Conservation (phyloP, 176 grass and related monocot genomes). For the Carex scoparia region DNA sequence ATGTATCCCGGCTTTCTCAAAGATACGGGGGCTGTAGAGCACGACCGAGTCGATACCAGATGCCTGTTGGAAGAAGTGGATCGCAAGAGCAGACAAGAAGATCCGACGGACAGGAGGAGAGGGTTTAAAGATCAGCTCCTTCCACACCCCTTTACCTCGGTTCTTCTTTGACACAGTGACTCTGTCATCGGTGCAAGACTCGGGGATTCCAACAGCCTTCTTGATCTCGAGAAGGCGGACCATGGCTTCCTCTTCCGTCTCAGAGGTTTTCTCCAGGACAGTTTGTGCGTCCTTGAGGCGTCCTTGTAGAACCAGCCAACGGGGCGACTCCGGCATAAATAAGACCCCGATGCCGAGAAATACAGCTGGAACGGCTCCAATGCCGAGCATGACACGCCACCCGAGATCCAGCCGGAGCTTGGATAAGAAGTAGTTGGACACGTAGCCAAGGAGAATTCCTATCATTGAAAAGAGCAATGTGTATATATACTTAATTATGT, state of each 20-base stretch:
- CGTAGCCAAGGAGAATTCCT: conserved; percentile 62
- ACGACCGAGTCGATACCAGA: conserved; percentile 31
- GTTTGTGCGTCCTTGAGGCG: conserved; percentile 34
- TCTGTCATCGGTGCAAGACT: neutral
- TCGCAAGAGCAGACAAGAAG: conserved; percentile 6
- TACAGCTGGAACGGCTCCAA: conserved; percentile 35
- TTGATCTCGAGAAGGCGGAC: conserved; percentile 48
- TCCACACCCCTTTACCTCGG: conserved; percentile 32
- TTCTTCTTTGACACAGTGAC: neutral
- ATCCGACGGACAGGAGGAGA: conserved; percentile 18
- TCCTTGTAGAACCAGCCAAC: conserved; percentile 83
- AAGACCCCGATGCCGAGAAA: conserved; percentile 48
- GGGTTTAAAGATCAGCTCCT: conserved; percentile 21
- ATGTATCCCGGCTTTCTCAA: conserved; percentile 19
- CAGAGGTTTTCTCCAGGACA: conserved; percentile 52
- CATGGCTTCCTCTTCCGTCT: conserved; percentile 41
- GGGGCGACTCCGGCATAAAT: conserved; percentile 80
- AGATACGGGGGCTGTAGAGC: conserved; percentile 27
- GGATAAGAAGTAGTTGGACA: conserved; percentile 58
- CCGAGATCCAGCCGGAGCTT: conserved; percentile 39
- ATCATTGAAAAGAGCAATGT: neutral
- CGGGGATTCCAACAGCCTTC: conserved; percentile 28
- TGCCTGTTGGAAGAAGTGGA: conserved; percentile 27
- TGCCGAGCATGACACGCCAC: conserved; percentile 62
- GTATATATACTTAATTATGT: neutral